Base-by-base conservation (phyloP, 176 grass and related monocot species). In the maize (Zea mays) region DNA sequence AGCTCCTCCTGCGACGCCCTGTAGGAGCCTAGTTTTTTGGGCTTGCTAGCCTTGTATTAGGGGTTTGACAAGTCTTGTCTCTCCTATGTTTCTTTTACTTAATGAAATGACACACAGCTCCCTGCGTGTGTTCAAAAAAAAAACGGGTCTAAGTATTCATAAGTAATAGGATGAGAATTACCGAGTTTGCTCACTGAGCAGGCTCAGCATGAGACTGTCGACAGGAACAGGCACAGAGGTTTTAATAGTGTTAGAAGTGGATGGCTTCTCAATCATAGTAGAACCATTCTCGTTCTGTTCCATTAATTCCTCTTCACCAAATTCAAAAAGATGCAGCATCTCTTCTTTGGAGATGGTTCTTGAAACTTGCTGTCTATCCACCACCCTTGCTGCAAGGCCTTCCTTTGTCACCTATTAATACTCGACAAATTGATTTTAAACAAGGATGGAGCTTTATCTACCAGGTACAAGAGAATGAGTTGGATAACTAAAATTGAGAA, bases 301-400 rank as follows among this genome's bases (percentile, higher is more conserved):
- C 71, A 83, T 47, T 73, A 88, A 17, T 75, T 98, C 96, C 65
- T 98, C 96, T 49, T 98, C 96, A 65, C 96, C 90, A 83, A 98
- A 92, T 83, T 94, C 96, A 59, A 98, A 98, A 43, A 95, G 89
- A 85, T 95, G 96, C 56, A 92, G 45, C 79, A 98, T 98, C 76
- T 98, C 96, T 81, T 98, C 96, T 73, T 94, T 98, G 73, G 96
- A 98, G 62, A 98, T 98, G 62, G 87, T 98, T 93, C 96, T 94
- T 83, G 90, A 87, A 76, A 98, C 76, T 88, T 98, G 96, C 37
- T 98, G 96, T 76, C 83, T 86, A 84, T 98, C 96, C 50, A 98
- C 96, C 69, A 98, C 96, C 62, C 96, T 98, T 83, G 96, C 96
- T 67, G 96, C 96, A 5, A 98, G 87, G 65, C 96, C 92, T 92